Base-by-base conservation (phyloP, 805 yeast species). In the Wickerhamiella qilinensis region DNA sequence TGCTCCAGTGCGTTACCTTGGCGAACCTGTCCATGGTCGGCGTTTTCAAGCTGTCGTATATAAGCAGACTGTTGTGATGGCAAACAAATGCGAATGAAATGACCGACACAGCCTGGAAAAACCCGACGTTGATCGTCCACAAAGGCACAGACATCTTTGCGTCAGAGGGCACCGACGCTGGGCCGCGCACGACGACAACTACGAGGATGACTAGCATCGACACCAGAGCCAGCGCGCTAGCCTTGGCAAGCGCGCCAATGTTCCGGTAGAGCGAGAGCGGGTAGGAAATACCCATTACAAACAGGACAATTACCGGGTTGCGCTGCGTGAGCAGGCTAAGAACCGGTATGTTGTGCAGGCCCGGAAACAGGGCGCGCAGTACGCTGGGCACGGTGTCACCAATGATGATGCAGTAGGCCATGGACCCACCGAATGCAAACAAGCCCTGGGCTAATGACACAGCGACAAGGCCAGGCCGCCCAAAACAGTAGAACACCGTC, bases 361-460 rank as follows among this genome's bases (percentile, higher is more conserved):
- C 43, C 0, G 80, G 77, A 42, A 83, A 67, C 25, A 83, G 54
- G 3, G 84, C 71, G 40, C 73, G 62, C 35, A 88, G 55, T 3
- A 86, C 94, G 55, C 84, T 94, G 0, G 97, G 96, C 27, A 88
- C 75, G 0, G 95, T 81, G 52, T 86, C 97, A 17, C 97, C 97
- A 24, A 86, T 84, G 46, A 86, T 88, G 38, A 86, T 86, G 43
- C 94, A 81, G 58, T 84, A 88, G 2, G 95, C 96, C 66, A 84
- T 75, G 43, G 84, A 74, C 0, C 97, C 97, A 20, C 97, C 96
- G 51, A 83, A 76, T 1, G 97, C 96, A 64, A 86, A 86, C 3
- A 82, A 62, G 2, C 91, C 85, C 53, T 86, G 93, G 0, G 93
- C 73, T 2, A 78, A 48, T 20, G 86, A 64, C 22, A 86, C 73